Base-by-base conservation (phyloP, 1,139 yeast genomes). In the Ashbya aceris region DNA sequence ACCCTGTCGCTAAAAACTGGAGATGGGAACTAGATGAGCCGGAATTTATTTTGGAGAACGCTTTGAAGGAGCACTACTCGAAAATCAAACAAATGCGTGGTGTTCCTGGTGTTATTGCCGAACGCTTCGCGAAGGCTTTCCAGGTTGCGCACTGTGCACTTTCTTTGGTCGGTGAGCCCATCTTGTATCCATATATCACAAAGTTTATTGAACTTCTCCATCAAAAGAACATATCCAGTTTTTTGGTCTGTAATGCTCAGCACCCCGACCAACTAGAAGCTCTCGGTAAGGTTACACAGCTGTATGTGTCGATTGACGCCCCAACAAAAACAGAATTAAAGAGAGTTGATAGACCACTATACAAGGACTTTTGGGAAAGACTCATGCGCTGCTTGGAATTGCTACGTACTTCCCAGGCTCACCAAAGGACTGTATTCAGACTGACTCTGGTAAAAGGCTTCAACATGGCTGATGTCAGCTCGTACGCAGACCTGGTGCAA, bases 1-100 rank as follows among this genome's bases (percentile, higher is more conserved):
- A 87, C 55, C 97, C 97, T 0, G 96, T 89, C 1, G 96, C 96
- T 26, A 87, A 94, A 36, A 82, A 82, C 53, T 87, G 96, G 96
- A 72, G 96, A 57, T 87, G 96, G 96, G 91, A 85, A 55, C 83
- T 86, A 23, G 96, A 87, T 62, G 79, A 83, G 17, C 96, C 96
- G 0, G 91, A 84, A 54, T 79, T 71, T 47, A 85, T 87, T 41
- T 62, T 87, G 49, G 77, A 82, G 41, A 96, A 96, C 29, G 96
- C 96, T 1, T 66, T 87, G 40, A 78, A 74, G 51, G 96, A 95
- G 3, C 96, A 87, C 60, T 87, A 87, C 62, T 78, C 83, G 48
- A 87, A 87, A 60, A 87, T 87, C 55, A 89, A 87, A 63, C 95
- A 86, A 64, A 77, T 87, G 89, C 73, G 94, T 60, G 96, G 96